phyloP scores from a whole-genome alignment of 2,329 filamentous ascomycete species.

The Pseudogymnoascus sp. region DNA sequence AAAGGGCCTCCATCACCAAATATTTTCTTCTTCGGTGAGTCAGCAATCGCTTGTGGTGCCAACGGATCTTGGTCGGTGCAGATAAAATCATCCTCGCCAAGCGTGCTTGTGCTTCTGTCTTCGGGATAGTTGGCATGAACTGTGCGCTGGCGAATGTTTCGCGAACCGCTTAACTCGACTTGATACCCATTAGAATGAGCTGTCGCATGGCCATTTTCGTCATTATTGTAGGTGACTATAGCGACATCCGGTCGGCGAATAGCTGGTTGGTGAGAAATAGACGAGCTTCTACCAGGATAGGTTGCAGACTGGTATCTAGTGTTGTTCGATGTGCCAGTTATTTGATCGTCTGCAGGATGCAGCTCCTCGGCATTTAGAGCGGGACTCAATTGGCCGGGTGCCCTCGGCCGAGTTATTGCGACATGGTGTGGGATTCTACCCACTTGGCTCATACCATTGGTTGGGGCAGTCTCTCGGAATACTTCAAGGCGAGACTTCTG shows the following conservation, averaged over 20 bases:
- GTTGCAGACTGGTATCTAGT: neutral
- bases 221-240: neutral
- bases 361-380: neutral
- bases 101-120: neutral
- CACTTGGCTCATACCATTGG: neutral
- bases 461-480: neutral
- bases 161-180: neutral
- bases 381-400: neutral
- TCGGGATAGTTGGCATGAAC: neutral
- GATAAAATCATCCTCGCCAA: neutral
- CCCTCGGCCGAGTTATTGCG: neutral
- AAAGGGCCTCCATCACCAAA: neutral
- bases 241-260: neutral
- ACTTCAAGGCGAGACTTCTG: conserved; percentile 1
- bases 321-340: neutral
- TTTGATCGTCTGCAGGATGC: neutral
- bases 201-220: neutral
- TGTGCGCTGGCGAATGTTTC: neutral
- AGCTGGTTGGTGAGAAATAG: neutral
- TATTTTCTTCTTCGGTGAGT: neutral
- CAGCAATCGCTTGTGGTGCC: neutral
- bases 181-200: neutral
- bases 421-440: neutral
- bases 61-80: neutral
- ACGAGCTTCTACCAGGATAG: neutral